Percentiles rank a stretch among this genome's conserved stretches.
phyloP scores from a whole-genome alignment of 2,329 filamentous ascomycete species.

The Kalmusia sp. region DNA sequence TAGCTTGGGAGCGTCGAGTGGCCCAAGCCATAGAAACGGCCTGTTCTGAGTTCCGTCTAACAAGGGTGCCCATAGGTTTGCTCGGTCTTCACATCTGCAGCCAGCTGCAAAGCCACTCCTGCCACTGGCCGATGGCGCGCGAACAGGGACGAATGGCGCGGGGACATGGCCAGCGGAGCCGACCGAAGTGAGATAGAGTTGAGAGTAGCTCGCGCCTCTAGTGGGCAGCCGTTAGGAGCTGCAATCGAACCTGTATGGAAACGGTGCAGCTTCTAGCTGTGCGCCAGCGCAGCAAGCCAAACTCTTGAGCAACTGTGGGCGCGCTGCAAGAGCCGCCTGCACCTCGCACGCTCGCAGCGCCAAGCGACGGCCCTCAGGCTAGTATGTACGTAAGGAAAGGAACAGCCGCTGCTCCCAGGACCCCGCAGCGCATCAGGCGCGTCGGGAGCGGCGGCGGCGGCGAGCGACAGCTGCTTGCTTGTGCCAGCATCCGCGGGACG shows the following conservation, averaged over 20 bases:
- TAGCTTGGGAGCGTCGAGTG: slow-evolving; percentile 40
- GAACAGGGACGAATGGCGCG: slow-evolving; percentile 22
- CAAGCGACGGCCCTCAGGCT: background rate
- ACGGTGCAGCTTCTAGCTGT: slow-evolving; percentile 33
- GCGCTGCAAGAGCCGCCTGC: slow-evolving; percentile 6
- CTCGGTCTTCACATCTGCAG: slow-evolving; percentile 25
- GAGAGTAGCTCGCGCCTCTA: slow-evolving; percentile 2
- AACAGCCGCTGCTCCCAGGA: too few relatives aligned
- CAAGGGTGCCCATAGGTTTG: slow-evolving; percentile 29
- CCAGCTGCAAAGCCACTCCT: slow-evolving; percentile 33
- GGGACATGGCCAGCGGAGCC: slow-evolving; percentile 35
- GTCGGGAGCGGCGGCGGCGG: background rate
- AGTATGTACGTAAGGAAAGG: too few relatives aligned
- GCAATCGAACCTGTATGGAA: slow-evolving; percentile 48
- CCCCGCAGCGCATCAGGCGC: background rate
- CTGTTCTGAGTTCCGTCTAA: slow-evolving; percentile 21
- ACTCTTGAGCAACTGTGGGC: background rate
- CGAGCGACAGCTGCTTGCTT: background rate
- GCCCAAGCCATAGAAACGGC: slow-evolving; percentile 36
- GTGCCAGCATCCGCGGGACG: background rate
- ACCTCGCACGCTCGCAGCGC: background rate
- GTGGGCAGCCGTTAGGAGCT: slow-evolving; percentile 31
- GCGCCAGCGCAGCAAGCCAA: slow-evolving; percentile 18
- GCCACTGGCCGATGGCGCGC: slow-evolving; percentile 35
- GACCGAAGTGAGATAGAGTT: slow-evolving; percentile 31